phyloP scores from a whole-genome alignment of 352 stramenopile species.

The Phytophthora melonis region DNA sequence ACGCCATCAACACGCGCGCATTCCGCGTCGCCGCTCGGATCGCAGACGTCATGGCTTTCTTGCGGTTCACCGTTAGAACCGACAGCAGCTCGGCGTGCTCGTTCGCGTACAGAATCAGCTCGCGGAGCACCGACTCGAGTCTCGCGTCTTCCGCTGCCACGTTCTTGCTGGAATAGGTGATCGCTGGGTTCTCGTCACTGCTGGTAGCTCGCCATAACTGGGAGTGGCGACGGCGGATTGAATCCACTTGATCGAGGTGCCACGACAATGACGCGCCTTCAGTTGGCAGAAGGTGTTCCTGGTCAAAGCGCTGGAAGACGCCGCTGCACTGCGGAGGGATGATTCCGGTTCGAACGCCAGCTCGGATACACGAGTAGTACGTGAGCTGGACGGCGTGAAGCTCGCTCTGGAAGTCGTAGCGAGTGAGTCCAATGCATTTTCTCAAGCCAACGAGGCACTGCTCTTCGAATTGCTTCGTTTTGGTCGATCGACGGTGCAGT shows the following conservation, averaged over 20 bases:
- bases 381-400: slow-evolving; percentile 45
- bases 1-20: slow-evolving; percentile 37
- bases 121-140: slow-evolving; percentile 36
- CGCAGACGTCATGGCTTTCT: slow-evolving; percentile 42
- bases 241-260: slow-evolving; percentile 18
- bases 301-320: slow-evolving; percentile 45
- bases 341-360: slow-evolving; percentile 51
- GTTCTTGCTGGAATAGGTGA: slow-evolving; percentile 18
- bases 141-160: slow-evolving; percentile 19
- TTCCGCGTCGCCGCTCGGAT: slow-evolving; percentile 47
- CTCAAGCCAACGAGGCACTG: slow-evolving; percentile 24
- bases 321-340: slow-evolving; percentile 50
- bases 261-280: slow-evolving; percentile 7
- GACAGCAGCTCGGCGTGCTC: slow-evolving; percentile 41
- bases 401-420: slow-evolving; percentile 56
- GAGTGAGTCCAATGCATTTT: slow-evolving; percentile 48
- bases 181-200: slow-evolving; percentile 7
- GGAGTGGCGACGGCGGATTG: slow-evolving; percentile 5
- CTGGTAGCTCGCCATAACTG: not conserved
- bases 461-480: slow-evolving; percentile 18
- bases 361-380: slow-evolving; percentile 50
- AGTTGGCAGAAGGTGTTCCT: slow-evolving; percentile 39
- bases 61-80: slow-evolving; percentile 50
- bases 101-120: slow-evolving; percentile 39
- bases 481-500: not conserved